Evolutionary conservation across 2,329 filamentous ascomycete species (phyloP), one percentile per base, ranked within the genome.

Genomic region (Exutisphaerella laricina): DNA sequence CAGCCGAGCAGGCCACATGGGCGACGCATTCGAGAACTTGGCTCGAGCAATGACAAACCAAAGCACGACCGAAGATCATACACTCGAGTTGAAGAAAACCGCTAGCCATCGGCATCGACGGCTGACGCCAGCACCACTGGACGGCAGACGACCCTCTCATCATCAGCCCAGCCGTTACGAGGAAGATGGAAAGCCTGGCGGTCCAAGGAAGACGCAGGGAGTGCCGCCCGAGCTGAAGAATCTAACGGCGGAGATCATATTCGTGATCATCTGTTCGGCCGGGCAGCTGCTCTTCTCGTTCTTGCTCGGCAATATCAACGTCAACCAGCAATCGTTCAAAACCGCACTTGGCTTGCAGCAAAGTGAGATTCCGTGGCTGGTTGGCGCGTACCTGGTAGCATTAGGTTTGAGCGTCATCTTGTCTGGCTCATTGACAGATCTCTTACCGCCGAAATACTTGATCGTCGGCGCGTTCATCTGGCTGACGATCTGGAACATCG

Each of bases 201-300:
- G 43, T 10, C 45, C 45, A 16, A 36, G 48, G 14, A 43, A 48
- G 18, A 12, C 49, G 2, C 54, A 57, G 34, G 53, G 54, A 14
- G 34, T 55, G 2, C 68, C 69, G 1, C 60, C 64, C 0, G 68
- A 71, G 47, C 51, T 70, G 5, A 50, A 57, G 16, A 70, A 58
- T 40, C 58, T 70, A 3, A 58, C 62, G 1, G 59, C 65, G 0
- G 68, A 71, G 39, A 49, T 70, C 20, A 48, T 69, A 16, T 61
- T 70, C 33, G 58, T 71, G 4, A 57, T 63, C 8, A 64, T 69
- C 28, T 71, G 68, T 51, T 68, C 66, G 3, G 64, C 63, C 9
- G 67, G 68, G 1, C 60, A 70, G 31, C 58, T 71, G 46, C 59
- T 71, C 8, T 71, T 70, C 47, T 61, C 66, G 2, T 64, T 70